These are phyloP conservation scores for Naganishia cerealis DNA, from an alignment of 1,284 basidiomycete genomes.

Conservation along the genomic window DNA sequence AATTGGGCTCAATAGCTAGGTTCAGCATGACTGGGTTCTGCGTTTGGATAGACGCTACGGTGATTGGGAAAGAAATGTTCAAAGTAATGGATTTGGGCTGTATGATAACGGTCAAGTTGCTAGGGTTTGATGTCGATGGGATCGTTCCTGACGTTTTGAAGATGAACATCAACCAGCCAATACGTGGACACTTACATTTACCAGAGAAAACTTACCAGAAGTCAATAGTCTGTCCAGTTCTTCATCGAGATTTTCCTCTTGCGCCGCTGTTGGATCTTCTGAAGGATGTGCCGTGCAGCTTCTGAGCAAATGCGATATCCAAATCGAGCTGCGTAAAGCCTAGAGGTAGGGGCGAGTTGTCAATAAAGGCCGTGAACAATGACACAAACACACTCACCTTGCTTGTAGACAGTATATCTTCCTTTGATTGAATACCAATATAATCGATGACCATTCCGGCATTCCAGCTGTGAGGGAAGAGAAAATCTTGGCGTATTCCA, in stretches of 20 bases:
- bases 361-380: not conserved
- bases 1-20: slow-evolving; percentile 3
- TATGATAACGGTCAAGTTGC: slow-evolving; percentile 1
- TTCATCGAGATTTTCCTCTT: slow-evolving; percentile 2
- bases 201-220: not conserved
- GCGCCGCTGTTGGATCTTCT: not conserved
- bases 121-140: not conserved
- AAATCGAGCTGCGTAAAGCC: slow-evolving; percentile 1
- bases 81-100: not conserved
- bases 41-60: not conserved
- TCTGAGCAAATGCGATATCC: slow-evolving; percentile 4
- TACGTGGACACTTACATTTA: too few species aligned
- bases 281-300: not conserved
- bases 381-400: not conserved
- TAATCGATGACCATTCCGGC: slow-evolving; percentile 21
- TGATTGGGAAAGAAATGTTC: slow-evolving; percentile 5
- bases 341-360: not conserved
- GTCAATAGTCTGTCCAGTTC: slow-evolving; percentile 12
- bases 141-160: not conserved
- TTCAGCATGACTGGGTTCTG: not conserved
- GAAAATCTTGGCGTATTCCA: slow-evolving; percentile 2
- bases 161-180: not conserved
- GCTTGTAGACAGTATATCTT: slow-evolving; percentile 6
- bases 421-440: slow-evolving; percentile 14
- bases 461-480: slow-evolving; percentile 11